These are phyloP conservation scores for sweet orange (Citrus sinensis) DNA, from an alignment of 345 rosid species.

Conservation along the genomic window DNA sequence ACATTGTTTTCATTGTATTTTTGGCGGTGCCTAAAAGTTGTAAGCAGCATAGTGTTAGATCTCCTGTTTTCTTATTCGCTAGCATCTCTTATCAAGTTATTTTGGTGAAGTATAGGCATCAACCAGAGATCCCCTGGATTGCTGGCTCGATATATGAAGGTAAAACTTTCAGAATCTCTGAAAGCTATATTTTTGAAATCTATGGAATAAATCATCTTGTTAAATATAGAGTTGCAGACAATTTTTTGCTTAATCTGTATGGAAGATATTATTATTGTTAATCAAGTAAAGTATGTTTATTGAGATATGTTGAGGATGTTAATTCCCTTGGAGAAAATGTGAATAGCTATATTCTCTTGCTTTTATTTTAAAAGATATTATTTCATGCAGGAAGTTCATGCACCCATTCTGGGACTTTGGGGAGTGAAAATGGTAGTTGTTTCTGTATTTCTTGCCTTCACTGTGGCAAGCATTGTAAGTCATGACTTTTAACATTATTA, in stretches of 20 bases:
- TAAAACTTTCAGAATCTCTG: constrained; percentile 7
- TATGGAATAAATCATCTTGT: neutral
- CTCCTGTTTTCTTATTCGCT: neutral
- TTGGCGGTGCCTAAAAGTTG: neutral
- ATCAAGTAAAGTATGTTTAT: neutral
- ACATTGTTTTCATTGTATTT: neutral
- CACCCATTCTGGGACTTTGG: constrained; percentile 47
- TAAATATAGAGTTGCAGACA: neutral
- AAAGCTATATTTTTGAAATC: neutral
- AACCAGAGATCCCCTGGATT: constrained; percentile 39
- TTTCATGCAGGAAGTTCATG: constrained; percentile 44
- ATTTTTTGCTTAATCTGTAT: constrained; percentile 1
- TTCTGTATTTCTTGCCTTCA: constrained; percentile 42
- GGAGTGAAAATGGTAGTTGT: constrained; percentile 48
- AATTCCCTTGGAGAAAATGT: neutral
- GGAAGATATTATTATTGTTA: neutral
- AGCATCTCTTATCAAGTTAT: neutral
- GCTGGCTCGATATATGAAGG: constrained; percentile 58
- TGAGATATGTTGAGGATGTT: neutral
- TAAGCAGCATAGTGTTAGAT: neutral
- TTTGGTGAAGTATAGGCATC: constrained; percentile 20
- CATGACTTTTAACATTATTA: neutral
- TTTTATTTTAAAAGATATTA: neutral
- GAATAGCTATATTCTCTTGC: neutral
- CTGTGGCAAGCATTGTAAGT: constrained; percentile 54